Conservation (phyloP, 805 yeast genomes). For the Starmerella bombi region DNA sequence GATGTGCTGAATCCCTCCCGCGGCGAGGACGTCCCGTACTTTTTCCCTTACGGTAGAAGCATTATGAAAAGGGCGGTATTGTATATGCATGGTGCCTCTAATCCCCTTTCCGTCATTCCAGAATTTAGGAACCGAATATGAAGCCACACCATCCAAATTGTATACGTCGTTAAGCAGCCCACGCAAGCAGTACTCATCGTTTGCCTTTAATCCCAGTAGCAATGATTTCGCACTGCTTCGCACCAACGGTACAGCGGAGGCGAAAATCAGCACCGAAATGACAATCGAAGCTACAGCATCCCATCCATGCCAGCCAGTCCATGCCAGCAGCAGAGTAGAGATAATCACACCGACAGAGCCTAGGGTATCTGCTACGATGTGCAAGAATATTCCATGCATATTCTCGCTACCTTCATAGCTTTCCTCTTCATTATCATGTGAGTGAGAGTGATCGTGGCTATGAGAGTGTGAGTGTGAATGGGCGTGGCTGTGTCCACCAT, state of each 20-base stretch:
- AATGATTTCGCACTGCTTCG: conserved; percentile 67
- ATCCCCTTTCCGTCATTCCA: conserved; percentile 55
- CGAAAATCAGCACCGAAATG: conserved; percentile 66
- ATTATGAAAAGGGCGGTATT: conserved; percentile 52
- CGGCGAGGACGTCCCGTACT: conserved; percentile 42
- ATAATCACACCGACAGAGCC: conserved; percentile 97
- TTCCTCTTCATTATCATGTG: conserved; percentile 11
- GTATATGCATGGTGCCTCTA: conserved; percentile 75
- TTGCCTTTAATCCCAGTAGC: conserved; percentile 45
- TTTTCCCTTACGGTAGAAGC: conserved; percentile 45
- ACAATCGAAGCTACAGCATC: conserved; percentile 88
- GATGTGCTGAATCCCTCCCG: conserved; percentile 38
- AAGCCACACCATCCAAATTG: conserved; percentile 62
- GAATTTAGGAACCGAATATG: conserved; percentile 80
- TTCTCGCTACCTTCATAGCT: conserved; percentile 37
- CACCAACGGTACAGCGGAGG: conserved; percentile 73
- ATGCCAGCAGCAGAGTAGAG: conserved; percentile 64
- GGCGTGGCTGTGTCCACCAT: conserved; percentile 19
- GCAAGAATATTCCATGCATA: conserved; percentile 89
- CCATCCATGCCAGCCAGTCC: conserved; percentile 62
- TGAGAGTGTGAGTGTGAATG: conserved; percentile 23
- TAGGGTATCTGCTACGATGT: conserved; percentile 84
- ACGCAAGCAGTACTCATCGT: conserved; percentile 50
- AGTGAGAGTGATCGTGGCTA: conserved; percentile 16
- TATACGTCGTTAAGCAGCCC: conserved; percentile 55